Conservation (phyloP, 2,329 filamentous ascomycete genomes). For the Sclerotinia borealis region DNA sequence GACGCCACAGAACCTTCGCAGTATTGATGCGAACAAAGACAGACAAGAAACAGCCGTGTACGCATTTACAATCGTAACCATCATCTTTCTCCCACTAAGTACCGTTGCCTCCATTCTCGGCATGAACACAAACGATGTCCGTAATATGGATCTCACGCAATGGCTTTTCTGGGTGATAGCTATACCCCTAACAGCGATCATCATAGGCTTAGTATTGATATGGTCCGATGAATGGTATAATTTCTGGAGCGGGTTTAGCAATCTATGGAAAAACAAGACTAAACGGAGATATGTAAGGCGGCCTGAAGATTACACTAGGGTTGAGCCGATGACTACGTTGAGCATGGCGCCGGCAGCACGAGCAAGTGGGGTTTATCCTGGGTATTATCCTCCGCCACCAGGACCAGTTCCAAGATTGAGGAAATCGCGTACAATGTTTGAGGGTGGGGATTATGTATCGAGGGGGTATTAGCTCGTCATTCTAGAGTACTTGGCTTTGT, state of each 20-base stretch:
- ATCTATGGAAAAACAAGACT: not conserved
- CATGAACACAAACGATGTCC: constrained; percentile 32
- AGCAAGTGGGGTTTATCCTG: not conserved
- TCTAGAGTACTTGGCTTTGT: not conserved
- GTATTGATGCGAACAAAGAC: constrained; percentile 28
- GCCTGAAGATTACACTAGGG: not conserved
- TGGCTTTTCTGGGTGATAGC: constrained; percentile 32
- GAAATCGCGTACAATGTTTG: not conserved
- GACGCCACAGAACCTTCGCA: constrained; percentile 18
- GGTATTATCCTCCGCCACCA: not conserved
- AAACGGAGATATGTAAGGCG: not conserved
- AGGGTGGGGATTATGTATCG: not conserved
- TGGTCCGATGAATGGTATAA: constrained; percentile 20
- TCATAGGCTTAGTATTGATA: constrained; percentile 22
- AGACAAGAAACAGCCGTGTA: constrained; percentile 29
- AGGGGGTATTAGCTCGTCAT: not conserved
- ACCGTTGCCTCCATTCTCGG: constrained; percentile 31
- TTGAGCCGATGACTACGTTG: not conserved
- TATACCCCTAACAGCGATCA: constrained; percentile 28
- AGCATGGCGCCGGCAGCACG: not conserved
- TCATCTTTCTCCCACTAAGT: constrained; percentile 32
- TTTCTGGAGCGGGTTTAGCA: not conserved
- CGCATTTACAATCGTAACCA: constrained; percentile 33
- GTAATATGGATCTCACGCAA: constrained; percentile 29
- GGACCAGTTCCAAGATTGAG: not conserved